Conservation (phyloP, 805 yeast genomes). For the Ogataea glucozyma region DNA sequence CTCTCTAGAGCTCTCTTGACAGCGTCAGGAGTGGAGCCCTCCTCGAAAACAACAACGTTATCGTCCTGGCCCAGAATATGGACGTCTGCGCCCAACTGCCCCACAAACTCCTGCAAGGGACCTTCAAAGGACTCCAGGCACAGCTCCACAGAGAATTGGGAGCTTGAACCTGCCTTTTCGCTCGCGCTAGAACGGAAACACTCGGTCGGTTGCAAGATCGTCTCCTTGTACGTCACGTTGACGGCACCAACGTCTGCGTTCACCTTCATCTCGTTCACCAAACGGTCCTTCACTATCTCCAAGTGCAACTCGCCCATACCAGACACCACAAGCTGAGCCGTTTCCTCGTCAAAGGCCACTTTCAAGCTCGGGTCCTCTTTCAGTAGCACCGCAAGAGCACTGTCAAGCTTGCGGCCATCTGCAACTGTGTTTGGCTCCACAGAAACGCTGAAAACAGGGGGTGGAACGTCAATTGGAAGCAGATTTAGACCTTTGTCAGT, state of each 20-base stretch:
- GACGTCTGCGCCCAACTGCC: conserved; percentile 42
- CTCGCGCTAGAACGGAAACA: too few species aligned
- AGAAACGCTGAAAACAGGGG: conserved; percentile 86
- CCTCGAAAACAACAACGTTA: conserved; percentile 44
- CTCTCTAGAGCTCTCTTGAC: conserved; percentile 24
- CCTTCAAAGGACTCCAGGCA: conserved; percentile 37
- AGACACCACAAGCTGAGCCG: conserved; percentile 83
- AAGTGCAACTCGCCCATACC: conserved; percentile 98
- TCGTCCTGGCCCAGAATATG: conserved; percentile 46
- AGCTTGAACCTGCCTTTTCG: too few species aligned
- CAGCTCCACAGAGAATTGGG: conserved; percentile 29
- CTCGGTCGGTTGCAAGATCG: conserved; percentile 37
- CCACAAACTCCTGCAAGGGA: conserved; percentile 31
- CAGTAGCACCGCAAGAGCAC: conserved; percentile 63
- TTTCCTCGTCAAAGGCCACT: conserved; percentile 72
- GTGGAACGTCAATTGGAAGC: conserved; percentile 82
- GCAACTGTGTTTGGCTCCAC: conserved; percentile 84
- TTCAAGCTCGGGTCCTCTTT: conserved; percentile 90
- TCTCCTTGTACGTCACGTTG: conserved; percentile 88
- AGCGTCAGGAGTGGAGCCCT: conserved; percentile 25
- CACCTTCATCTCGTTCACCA: conserved; percentile 80
- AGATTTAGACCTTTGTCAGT: conserved; percentile 52
- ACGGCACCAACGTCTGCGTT: conserved; percentile 78
- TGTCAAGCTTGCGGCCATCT: conserved; percentile 72
- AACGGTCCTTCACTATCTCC: conserved; percentile 80